Evolutionary conservation across 108 stramenopile genomes (phyloP).

Genomic region (Chaetoceros muelleri): DNA sequence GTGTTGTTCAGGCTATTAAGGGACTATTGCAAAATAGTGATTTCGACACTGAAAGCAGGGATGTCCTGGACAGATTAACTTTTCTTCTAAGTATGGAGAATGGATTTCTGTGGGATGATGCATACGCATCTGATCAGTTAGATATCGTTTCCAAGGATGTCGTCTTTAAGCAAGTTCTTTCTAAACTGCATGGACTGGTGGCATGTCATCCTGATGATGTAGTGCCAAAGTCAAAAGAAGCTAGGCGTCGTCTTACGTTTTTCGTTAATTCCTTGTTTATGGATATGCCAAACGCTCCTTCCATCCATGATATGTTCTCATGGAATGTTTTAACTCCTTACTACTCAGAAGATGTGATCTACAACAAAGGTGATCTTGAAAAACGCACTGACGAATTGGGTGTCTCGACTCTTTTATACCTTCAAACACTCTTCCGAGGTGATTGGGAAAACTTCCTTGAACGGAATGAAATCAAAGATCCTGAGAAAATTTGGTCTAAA

Average conservation of each 20-base stretch:
- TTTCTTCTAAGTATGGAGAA: conserved; percentile 83
- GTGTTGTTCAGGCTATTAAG: conserved; percentile 63
- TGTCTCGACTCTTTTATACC: conserved; percentile 90
- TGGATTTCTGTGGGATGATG: conserved; percentile 95
- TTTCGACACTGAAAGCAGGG: conserved; percentile 38
- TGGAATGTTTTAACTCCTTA: conserved; percentile 97
- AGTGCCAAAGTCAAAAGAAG: conserved; percentile 94
- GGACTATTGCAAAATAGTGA: conserved; percentile 54
- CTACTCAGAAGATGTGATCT: conserved; percentile 94
- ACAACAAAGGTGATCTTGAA: conserved; percentile 87
- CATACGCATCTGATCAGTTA: conserved; percentile 84
- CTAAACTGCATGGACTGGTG: conserved; percentile 87
- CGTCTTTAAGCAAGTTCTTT: conserved; percentile 63
- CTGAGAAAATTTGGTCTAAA: conserved; percentile 87
- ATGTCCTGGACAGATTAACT: conserved; percentile 76
- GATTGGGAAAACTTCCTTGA: conserved; percentile 96
- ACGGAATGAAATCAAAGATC: conserved; percentile 64
- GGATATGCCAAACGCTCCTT: conserved; percentile 96
- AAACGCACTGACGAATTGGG: conserved; percentile 84
- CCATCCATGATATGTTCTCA: conserved; percentile 90
- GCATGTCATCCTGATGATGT: conserved; percentile 88
- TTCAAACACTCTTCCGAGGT: conserved; percentile 89
- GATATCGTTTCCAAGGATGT: conserved; percentile 71
- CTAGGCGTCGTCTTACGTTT: conserved; percentile 87
- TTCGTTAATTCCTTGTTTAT: conserved; percentile 98